phyloP scores from a whole-genome alignment of 2,329 filamentous ascomycete genomes.

The Phaeosphaeriaceae sp. region DNA sequence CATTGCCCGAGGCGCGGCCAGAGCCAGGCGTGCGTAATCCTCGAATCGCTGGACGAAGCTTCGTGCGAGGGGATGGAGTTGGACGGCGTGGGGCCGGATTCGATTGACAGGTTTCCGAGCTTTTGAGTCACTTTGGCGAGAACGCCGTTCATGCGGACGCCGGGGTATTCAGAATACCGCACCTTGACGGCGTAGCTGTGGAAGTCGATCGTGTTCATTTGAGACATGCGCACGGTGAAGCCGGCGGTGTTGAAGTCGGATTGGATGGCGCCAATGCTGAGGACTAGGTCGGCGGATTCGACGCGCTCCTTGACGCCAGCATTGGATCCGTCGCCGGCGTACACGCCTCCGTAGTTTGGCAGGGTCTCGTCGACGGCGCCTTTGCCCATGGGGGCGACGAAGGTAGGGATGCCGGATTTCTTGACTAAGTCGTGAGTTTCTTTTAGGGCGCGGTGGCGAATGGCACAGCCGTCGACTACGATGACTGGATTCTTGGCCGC shows the following conservation, averaged over 20 bases:
- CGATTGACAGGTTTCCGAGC: conserved; percentile 63
- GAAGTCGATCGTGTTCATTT: conserved; percentile 81
- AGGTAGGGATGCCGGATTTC: conserved; percentile 78
- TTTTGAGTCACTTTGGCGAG: conserved; percentile 72
- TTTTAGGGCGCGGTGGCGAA: conserved; percentile 74
- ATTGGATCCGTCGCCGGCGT: conserved; percentile 79
- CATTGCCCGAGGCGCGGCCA: conserved; percentile 80
- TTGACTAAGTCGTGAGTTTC: conserved; percentile 77
- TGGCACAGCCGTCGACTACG: conserved; percentile 82
- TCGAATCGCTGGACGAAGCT: conserved; percentile 36
- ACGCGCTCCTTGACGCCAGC: conserved; percentile 68
- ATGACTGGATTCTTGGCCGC: conserved; percentile 78
- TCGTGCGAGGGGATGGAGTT: conserved; percentile 57
- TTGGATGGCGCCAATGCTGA: conserved; percentile 73
- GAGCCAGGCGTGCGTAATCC: conserved; percentile 75
- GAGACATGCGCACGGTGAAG: conserved; percentile 79
- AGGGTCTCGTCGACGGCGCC: conserved; percentile 79
- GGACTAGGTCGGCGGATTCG: conserved; percentile 73
- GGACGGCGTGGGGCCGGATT: conserved; percentile 59
- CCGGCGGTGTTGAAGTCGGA: conserved; percentile 84
- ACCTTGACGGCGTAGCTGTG: conserved; percentile 77
- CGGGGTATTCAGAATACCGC: conserved; percentile 79
- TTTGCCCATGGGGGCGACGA: conserved; percentile 92
- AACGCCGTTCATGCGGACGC: conserved; percentile 79
- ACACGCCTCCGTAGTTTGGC: conserved; percentile 81